These are phyloP conservation scores for Candida sithepensis DNA, from an alignment of 805 yeast genomes.

Conservation along the genomic window DNA sequence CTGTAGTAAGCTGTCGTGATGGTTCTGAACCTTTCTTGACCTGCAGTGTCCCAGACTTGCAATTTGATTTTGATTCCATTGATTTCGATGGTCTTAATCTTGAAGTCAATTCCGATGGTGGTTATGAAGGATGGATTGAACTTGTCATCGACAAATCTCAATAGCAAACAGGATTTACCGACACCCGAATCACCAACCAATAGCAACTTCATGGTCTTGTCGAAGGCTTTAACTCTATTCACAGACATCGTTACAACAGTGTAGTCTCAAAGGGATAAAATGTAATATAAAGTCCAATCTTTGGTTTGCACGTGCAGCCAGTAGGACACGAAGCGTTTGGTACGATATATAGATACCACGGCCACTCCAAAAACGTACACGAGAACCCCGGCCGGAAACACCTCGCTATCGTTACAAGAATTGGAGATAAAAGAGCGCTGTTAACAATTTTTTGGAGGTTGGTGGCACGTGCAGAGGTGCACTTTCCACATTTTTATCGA, in stretches of 20 bases:
- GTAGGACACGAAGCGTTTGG: too few species aligned
- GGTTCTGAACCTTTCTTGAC: conserved; percentile 94
- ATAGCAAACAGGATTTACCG: conserved; percentile 83
- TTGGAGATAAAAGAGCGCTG: neutral
- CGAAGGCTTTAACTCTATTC: conserved; percentile 68
- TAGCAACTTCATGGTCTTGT: conserved; percentile 85
- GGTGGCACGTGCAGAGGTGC: neutral
- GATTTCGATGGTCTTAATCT: conserved; percentile 91
- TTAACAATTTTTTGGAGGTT: too few species aligned
- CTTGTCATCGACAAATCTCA: conserved; percentile 93
- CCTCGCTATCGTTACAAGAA: too few species aligned
- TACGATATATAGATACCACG: too few species aligned
- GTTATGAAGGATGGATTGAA: conserved; percentile 96
- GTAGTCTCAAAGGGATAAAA: too few species aligned
- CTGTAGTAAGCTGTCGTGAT: conserved; percentile 91
- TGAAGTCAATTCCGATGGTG: conserved; percentile 97
- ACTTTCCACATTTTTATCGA: neutral
- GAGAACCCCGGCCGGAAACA: too few species aligned
- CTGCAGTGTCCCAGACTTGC: conserved; percentile 97
- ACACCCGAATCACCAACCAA: conserved; percentile 92
- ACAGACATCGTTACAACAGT: conserved; percentile 39
- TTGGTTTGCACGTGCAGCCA: too few species aligned
- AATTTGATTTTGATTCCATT: conserved; percentile 91
- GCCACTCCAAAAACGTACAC: too few species aligned
- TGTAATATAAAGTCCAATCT: too few species aligned